Evolutionary conservation across 2,329 filamentous ascomycete genomes (phyloP).

Genomic region (Fusarium sp.): DNA sequence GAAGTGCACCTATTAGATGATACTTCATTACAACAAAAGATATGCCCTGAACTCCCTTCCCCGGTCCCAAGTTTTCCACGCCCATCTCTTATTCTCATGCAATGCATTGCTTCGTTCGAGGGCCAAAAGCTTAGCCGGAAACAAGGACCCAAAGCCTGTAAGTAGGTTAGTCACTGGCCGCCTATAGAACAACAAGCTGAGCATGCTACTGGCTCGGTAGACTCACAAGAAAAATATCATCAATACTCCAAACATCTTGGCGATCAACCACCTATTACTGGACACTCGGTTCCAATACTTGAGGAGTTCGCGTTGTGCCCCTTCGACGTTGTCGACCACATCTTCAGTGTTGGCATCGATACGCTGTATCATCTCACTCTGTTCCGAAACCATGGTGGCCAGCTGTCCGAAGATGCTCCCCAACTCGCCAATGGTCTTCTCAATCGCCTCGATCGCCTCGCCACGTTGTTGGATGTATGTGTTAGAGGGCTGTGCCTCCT

Average conservation of each 20-base stretch:
- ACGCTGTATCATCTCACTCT: conserved; percentile 96
- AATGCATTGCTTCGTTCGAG: conserved; percentile 8
- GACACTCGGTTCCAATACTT: conserved; percentile 97
- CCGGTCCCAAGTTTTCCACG: conserved; percentile 16
- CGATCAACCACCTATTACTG: conserved; percentile 94
- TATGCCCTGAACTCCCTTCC: conserved; percentile 34
- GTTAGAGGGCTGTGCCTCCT: conserved; percentile 90
- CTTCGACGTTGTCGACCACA: conserved; percentile 97
- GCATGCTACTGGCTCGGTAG: not conserved
- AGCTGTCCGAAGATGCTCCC: conserved; percentile 93
- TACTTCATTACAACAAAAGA: conserved; percentile 43
- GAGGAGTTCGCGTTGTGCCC: conserved; percentile 91
- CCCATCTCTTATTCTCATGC: conserved; percentile 27
- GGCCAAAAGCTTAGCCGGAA: conserved; percentile 47
- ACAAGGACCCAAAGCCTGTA: conserved; percentile 55
- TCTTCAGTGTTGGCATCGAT: conserved; percentile 98
- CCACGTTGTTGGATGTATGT: conserved; percentile 92
- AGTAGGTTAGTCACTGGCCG: conserved; percentile 16
- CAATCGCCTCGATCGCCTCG: conserved; percentile 96
- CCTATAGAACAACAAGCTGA: not conserved
- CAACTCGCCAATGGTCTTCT: conserved; percentile 92
- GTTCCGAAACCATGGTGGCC: conserved; percentile 95
- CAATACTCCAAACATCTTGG: conserved; percentile 81
- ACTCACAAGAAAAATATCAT: conserved; percentile 89
- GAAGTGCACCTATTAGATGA: conserved; percentile 32